Conservation (phyloP, 2,329 filamentous ascomycete genomes). For the Zasmidium citrigriseum region DNA sequence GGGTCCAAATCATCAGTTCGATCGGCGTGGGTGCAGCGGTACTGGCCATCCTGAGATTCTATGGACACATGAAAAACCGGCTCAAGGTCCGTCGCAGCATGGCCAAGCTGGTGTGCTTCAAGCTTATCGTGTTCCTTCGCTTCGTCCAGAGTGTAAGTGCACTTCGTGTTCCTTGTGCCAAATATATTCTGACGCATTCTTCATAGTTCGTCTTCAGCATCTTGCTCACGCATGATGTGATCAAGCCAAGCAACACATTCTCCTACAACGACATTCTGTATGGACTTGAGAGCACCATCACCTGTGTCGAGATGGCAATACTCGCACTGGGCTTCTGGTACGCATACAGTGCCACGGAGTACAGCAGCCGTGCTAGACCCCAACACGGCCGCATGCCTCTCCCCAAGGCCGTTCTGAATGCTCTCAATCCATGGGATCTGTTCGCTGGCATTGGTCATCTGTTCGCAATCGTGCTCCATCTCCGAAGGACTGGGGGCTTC, state of each 20-base stretch:
- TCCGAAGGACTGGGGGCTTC: conserved; percentile 6
- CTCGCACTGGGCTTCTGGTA: conserved; percentile 31
- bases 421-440: conserved; percentile 9
- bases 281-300: conserved; percentile 26
- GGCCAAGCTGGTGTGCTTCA: conserved; percentile 32
- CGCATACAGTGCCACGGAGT: conserved; percentile 27
- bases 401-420: conserved; percentile 12
- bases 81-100: conserved; percentile 24
- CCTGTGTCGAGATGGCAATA: conserved; percentile 28
- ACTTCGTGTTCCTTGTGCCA: not conserved
- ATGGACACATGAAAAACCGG: conserved; percentile 23
- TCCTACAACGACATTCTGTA: conserved; percentile 30
- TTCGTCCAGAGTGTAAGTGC: conserved; percentile 22
- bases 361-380: conserved; percentile 16
- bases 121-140: conserved; percentile 31
- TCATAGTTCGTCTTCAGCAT: conserved; percentile 27
- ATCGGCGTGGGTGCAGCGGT: conserved; percentile 26
- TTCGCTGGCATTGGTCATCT: conserved; percentile 1
- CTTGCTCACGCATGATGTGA: conserved; percentile 25
- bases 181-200: not conserved
- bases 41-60: conserved; percentile 28
- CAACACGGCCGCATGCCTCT: conserved; percentile 14
- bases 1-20: conserved; percentile 22
- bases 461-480: conserved; percentile 4
- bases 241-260: conserved; percentile 22